Evolutionary conservation across 371 early-diverging fungal genomes (phyloP).

Genomic region (Parasitella parasitica): DNA sequence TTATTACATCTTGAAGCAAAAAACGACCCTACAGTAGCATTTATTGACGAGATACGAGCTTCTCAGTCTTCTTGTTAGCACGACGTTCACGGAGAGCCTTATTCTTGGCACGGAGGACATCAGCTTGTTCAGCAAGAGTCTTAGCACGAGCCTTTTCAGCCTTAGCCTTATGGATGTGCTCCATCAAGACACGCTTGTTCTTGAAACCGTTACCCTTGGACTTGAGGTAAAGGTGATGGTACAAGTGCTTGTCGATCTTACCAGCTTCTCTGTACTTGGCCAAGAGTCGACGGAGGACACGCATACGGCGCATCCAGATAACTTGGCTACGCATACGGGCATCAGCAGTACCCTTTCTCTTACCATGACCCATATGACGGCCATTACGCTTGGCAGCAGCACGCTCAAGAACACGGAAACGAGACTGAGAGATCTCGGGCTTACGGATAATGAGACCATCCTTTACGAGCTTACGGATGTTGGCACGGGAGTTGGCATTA

Average conservation of each 20-base stretch:
- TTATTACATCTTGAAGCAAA: neutral
- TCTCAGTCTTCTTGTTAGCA: conserved; percentile 84
- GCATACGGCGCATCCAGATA: conserved; percentile 99
- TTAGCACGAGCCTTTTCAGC: conserved; percentile 97
- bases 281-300: conserved; percentile 97
- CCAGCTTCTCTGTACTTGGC: conserved; percentile 98
- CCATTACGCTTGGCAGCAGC: conserved; percentile 97
- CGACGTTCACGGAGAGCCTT: conserved; percentile 97
- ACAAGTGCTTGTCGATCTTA: conserved; percentile 98
- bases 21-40: neutral
- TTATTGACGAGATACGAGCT: conserved; percentile 18
- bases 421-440: conserved; percentile 92
- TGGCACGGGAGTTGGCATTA: conserved; percentile 95
- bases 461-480: conserved; percentile 96
- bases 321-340: conserved; percentile 98
- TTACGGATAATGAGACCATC: conserved; percentile 98
- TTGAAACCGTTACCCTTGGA: conserved; percentile 99
- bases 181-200: conserved; percentile 99
- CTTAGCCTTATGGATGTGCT: conserved; percentile 99
- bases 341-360: conserved; percentile 98
- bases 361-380: conserved; percentile 99
- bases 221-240: conserved; percentile 98
- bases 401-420: conserved; percentile 95
- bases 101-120: conserved; percentile 96
- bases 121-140: conserved; percentile 97